Evolutionary conservation across 495 filamentous ascomycete species (phyloP).

Genomic region (Cairneyella variabilis): DNA sequence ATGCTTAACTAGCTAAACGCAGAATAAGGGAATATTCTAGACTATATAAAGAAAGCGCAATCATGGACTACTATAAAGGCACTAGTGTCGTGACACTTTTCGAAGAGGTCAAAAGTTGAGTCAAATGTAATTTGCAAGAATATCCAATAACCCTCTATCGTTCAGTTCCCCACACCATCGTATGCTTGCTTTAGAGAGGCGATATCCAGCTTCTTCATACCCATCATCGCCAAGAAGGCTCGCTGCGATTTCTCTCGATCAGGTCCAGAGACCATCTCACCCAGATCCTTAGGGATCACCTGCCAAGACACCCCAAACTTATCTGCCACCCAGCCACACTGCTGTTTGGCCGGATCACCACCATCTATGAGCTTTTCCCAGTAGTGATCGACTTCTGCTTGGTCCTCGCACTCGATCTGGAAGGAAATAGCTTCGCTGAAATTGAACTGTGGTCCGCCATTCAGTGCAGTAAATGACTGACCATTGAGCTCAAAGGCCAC

Average conservation of each 20-base stretch:
- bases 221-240: slow-evolving; percentile 29
- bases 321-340: slow-evolving; percentile 37
- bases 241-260: slow-evolving; percentile 22
- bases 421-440: slow-evolving; percentile 30
- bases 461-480: slow-evolving; percentile 33
- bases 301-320: slow-evolving; percentile 39
- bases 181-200: slow-evolving; percentile 31
- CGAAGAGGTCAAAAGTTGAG: too few species aligned
- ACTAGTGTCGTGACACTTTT: too few species aligned
- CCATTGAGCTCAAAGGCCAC: slow-evolving; percentile 32
- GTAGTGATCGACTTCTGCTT: slow-evolving; percentile 39
- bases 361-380: slow-evolving; percentile 34
- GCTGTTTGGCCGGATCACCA: slow-evolving; percentile 24
- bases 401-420: slow-evolving; percentile 32
- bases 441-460: slow-evolving; percentile 34
- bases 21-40: too few species aligned
- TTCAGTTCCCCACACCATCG: too few species aligned
- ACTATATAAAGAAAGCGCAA: too few species aligned
- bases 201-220: slow-evolving; percentile 36
- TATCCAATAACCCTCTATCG: too few species aligned
- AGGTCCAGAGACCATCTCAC: slow-evolving; percentile 19
- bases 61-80: too few species aligned
- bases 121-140: too few species aligned
- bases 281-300: slow-evolving; percentile 31
- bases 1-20: too few species aligned